Percentiles rank a stretch among this genome's conserved stretches.
Conservation (phyloP, 2,329 filamentous ascomycete genomes). For the Colletotrichum tropicale region DNA sequence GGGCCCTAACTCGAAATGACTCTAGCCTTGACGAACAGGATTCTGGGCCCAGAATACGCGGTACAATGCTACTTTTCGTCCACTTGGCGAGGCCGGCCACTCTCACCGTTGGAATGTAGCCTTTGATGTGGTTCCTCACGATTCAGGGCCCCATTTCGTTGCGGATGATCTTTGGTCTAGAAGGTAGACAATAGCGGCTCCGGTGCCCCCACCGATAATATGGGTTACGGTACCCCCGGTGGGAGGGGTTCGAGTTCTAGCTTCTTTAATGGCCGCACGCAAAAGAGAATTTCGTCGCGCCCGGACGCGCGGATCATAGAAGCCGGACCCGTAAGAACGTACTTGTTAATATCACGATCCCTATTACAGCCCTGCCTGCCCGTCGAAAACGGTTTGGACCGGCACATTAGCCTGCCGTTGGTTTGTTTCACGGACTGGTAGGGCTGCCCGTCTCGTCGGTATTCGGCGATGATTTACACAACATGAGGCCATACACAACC, state of each 20-base stretch:
- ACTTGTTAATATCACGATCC: neutral
- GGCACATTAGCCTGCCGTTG: neutral
- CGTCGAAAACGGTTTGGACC: neutral
- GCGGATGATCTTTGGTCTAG: neutral
- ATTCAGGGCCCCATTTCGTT: neutral
- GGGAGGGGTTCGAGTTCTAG: neutral
- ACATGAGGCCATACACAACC: neutral
- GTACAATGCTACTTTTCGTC: neutral
- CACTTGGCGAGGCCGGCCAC: neutral
- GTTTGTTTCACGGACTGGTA: neutral
- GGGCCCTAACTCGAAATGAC: neutral
- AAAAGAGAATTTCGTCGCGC: neutral
- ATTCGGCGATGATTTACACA: neutral
- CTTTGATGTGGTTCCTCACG: neutral
- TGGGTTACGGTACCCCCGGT: neutral
- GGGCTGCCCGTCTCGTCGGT: neutral
- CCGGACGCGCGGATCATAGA: neutral
- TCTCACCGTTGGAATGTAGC: neutral
- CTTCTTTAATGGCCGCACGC: neutral
- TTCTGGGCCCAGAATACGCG: neutral
- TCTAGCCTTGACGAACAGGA: neutral
- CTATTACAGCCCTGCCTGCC: neutral
- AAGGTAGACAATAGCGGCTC: neutral
- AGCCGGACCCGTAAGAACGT: neutral
- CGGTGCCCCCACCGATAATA: neutral